Percentiles rank a stretch among this genome's conserved stretches.
Evolutionary conservation across 768 basidiomycete genomes (phyloP).

Genomic region (Roridomyces roridus): DNA sequence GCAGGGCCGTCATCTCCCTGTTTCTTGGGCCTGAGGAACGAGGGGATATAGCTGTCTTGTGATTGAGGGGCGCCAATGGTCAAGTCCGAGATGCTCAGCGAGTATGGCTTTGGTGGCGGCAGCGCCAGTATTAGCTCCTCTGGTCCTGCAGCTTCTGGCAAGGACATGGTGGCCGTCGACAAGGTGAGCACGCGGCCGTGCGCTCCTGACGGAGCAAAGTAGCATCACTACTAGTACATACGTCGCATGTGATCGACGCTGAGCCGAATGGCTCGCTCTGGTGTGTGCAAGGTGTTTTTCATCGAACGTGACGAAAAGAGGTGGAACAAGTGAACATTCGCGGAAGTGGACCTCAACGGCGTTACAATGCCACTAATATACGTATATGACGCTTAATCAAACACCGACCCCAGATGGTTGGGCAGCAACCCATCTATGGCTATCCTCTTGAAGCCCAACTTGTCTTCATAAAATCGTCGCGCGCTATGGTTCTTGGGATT

Average conservation of each 20-base stretch:
- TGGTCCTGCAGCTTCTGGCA: not conserved
- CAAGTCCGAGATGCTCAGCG: not conserved
- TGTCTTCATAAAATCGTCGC: conserved; percentile 63
- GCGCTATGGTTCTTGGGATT: conserved; percentile 68
- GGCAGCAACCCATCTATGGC: conserved; percentile 56
- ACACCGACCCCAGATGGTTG: conserved; percentile 58
- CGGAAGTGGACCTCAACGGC: no score
- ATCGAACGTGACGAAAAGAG: no score
- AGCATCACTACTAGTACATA: no score
- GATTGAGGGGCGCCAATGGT: conserved; percentile 6
- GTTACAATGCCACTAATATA: not conserved
- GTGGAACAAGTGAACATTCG: no score
- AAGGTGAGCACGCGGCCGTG: no score
- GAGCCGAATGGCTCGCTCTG: no score
- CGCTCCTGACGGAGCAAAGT: no score
- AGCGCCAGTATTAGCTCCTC: conserved; percentile 20
- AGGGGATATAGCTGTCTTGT: conserved; percentile 2
- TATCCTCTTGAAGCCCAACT: conserved; percentile 66
- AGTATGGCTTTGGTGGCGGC: conserved; percentile 21
- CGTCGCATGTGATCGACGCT: not conserved
- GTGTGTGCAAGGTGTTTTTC: no score
- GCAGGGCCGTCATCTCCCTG: not conserved
- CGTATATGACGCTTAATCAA: conserved; percentile 42
- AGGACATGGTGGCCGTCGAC: conserved; percentile 5
- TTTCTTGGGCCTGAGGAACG: conserved; percentile 12